These are phyloP conservation scores for Gaultheria prostrata DNA, from an alignment of 148 eudicot genomes.

Conservation along the genomic window DNA sequence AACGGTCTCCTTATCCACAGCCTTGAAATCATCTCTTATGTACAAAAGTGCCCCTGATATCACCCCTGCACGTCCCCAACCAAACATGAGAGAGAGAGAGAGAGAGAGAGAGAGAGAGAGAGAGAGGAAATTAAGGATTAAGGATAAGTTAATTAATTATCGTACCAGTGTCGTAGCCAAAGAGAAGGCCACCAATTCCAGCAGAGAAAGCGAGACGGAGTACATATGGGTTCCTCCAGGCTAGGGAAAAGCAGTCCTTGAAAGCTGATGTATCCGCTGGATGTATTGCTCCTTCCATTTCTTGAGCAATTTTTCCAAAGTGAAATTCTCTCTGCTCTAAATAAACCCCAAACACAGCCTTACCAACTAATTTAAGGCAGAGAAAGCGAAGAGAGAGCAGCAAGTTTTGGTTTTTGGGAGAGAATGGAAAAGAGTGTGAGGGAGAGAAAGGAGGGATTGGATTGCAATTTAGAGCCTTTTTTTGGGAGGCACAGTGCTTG, in stretches of 20 bases:
- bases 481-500: no score
- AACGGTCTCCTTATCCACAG: slow-evolving; percentile 56
- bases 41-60: slow-evolving; percentile 67
- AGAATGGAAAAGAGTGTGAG: no score
- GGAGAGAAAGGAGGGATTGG: no score
- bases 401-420: no score
- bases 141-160: not conserved
- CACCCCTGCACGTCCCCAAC: slow-evolving; percentile 38
- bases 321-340: no score
- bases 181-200: slow-evolving; percentile 77
- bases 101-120: not conserved
- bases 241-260: slow-evolving; percentile 51
- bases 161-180: slow-evolving; percentile 69
- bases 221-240: slow-evolving; percentile 61
- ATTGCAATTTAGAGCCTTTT: no score
- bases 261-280: slow-evolving; percentile 51
- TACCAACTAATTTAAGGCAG: not conserved
- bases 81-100: not conserved
- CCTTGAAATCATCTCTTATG: slow-evolving; percentile 55
- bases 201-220: slow-evolving; percentile 79
- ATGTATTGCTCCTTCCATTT: slow-evolving; percentile 55
- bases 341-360: no score
- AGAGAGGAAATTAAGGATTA: not conserved
- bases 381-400: not conserved
- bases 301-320: not conserved